Evolutionary conservation across 108 stramenopile genomes (phyloP).

Genomic region (Cylindrotheca closterium): DNA sequence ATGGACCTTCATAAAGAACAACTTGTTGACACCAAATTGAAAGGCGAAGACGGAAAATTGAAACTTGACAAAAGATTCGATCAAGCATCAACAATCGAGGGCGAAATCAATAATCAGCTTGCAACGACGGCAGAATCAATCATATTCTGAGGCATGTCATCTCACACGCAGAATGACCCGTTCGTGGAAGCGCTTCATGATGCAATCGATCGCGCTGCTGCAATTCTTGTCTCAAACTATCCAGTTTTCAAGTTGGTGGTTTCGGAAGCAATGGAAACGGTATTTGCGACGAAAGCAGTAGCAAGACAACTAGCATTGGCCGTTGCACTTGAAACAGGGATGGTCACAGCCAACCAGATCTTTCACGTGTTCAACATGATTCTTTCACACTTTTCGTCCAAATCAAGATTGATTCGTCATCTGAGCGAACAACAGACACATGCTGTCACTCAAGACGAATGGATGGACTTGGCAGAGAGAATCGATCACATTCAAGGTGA

Average conservation of each 20-base stretch:
- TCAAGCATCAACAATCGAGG: no score
- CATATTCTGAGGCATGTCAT: neutral
- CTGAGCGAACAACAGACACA: conserved; percentile 56
- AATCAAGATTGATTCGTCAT: conserved; percentile 70
- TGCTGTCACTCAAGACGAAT: conserved; percentile 74
- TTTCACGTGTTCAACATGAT: conserved; percentile 49
- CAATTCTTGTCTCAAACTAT: conserved; percentile 26
- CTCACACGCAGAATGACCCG: neutral
- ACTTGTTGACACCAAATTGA: no score
- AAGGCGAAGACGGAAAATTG: no score
- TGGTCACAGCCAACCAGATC: conserved; percentile 71
- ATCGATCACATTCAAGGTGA: conserved; percentile 84
- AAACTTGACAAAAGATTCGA: no score
- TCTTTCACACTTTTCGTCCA: conserved; percentile 60
- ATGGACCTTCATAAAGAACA: no score
- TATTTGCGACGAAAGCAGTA: conserved; percentile 75
- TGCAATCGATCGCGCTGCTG: conserved; percentile 10
- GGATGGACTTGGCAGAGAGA: conserved; percentile 87
- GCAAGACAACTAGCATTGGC: conserved; percentile 67
- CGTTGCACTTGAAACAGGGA: conserved; percentile 70
- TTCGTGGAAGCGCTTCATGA: neutral
- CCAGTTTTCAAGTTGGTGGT: conserved; percentile 55
- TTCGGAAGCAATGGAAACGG: conserved; percentile 58
- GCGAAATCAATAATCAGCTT: no score
- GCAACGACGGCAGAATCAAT: neutral